A percentile compares a stretch with the other conserved stretches of the same genome.
Evolutionary conservation across 495 filamentous ascomycete genomes (phyloP).

Genomic region (Hypoxylon cercidicola): DNA sequence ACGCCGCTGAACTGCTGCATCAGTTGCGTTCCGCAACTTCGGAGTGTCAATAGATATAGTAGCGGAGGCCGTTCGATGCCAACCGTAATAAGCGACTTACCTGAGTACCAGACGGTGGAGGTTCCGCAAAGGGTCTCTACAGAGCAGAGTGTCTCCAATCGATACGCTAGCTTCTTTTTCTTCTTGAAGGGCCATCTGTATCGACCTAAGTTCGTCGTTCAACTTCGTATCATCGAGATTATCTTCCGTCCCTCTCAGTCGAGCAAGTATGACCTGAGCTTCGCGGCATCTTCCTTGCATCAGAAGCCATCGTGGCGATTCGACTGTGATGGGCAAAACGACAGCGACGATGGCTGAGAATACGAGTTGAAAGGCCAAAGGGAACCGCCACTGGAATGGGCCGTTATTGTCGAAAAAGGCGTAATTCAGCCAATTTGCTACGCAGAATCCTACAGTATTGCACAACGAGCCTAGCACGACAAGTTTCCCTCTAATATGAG

Average conservation of each 20-base stretch:
- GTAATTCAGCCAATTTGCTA: conserved; percentile 51
- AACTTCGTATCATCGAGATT: conserved; percentile 38
- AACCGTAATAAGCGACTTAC: conserved; percentile 13
- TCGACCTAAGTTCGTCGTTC: conserved; percentile 39
- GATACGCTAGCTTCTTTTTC: conserved; percentile 33
- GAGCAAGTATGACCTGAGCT: conserved; percentile 41
- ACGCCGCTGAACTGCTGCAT: conserved; percentile 49
- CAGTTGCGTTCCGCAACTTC: conserved; percentile 44
- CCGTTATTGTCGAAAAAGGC: conserved; percentile 43
- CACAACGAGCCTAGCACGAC: conserved; percentile 47
- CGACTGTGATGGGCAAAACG: conserved; percentile 39
- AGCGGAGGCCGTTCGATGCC: neutral
- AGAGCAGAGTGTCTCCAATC: conserved; percentile 28
- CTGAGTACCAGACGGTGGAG: conserved; percentile 42
- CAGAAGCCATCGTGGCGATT: conserved; percentile 48
- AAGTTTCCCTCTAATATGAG: conserved; percentile 46
- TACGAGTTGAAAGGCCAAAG: conserved; percentile 52
- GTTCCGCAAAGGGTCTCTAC: conserved; percentile 36
- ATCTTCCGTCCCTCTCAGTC: conserved; percentile 33
- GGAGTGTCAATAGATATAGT: conserved; percentile 14
- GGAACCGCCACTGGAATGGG: conserved; percentile 52
- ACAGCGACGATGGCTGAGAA: conserved; percentile 44
- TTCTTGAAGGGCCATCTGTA: conserved; percentile 37
- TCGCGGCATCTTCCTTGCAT: conserved; percentile 39
- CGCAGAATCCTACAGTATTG: conserved; percentile 47